These are phyloP conservation scores for Cerrena zonata DNA, from an alignment of 1,284 basidiomycete species.

Conservation along the genomic window DNA sequence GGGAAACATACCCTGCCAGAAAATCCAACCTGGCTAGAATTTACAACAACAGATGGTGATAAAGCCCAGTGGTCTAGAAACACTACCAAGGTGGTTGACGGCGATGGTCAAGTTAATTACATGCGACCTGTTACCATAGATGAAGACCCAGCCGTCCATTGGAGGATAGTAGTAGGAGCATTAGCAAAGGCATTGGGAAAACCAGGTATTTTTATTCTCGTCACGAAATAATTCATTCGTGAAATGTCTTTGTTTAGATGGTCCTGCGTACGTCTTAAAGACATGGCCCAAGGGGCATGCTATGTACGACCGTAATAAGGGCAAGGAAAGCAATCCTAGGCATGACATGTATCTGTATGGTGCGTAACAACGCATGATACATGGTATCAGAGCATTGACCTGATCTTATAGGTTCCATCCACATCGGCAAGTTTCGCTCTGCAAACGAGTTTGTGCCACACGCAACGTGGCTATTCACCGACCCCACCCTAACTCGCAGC, in stretches of 20 bases:
- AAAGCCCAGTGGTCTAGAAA: constrained; percentile 48
- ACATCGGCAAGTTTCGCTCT: constrained; percentile 60
- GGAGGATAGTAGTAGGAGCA: constrained; percentile 53
- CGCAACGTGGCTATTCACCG: constrained; percentile 68
- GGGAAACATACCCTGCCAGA: constrained; percentile 34
- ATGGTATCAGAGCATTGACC: constrained; percentile 19
- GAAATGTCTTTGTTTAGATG: constrained; percentile 34
- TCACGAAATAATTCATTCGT: neutral
- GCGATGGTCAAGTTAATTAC: constrained; percentile 62
- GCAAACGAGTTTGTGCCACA: constrained; percentile 77
- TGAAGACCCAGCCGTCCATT: constrained; percentile 47
- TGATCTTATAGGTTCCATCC: constrained; percentile 36
- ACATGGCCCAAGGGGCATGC: constrained; percentile 62
- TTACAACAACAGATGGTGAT: constrained; percentile 57
- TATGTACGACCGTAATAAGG: constrained; percentile 73
- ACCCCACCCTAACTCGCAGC: constrained; percentile 39
- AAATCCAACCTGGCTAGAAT: constrained; percentile 52
- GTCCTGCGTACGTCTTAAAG: constrained; percentile 53
- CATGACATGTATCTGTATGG: constrained; percentile 75
- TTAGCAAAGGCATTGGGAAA: constrained; percentile 48
- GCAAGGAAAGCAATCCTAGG: constrained; percentile 44
- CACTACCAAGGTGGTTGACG: constrained; percentile 46
- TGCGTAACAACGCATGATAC: constrained; percentile 22
- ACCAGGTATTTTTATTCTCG: constrained; percentile 36
- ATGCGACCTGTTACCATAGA: constrained; percentile 50